These are phyloP conservation scores for Neopestalotiopsis rosae DNA, from an alignment of 2,329 filamentous ascomycete species.

Conservation along the genomic window DNA sequence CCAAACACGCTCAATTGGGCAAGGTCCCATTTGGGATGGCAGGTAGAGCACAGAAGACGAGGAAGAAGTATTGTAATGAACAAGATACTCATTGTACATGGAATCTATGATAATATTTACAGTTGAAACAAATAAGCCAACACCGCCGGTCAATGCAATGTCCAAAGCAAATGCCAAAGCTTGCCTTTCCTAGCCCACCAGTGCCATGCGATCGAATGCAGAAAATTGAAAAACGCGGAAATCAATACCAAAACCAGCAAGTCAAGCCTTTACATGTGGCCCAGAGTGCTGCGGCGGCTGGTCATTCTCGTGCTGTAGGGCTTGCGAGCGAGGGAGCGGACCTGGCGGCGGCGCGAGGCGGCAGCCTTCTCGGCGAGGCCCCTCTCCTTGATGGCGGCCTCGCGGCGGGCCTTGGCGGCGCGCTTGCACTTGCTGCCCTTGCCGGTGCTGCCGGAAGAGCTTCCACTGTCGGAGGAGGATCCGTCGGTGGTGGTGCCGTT, in stretches of 20 bases:
- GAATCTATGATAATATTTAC: conserved; percentile 2
- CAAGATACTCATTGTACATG: not conserved
- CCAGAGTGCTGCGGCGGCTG: not conserved
- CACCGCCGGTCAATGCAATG: not conserved
- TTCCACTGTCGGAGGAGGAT: not conserved
- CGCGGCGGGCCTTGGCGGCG: conserved; percentile 11
- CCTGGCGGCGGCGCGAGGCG: not conserved
- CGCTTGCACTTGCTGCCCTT: conserved; percentile 15
- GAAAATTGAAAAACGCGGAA: not conserved
- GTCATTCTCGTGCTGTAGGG: not conserved
- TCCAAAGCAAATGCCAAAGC: not conserved
- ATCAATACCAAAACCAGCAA: not conserved
- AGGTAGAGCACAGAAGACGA: no score
- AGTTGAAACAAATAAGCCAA: conserved; percentile 1
- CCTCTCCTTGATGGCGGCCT: not conserved
- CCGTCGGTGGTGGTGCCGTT: not conserved
- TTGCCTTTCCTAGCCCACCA: not conserved
- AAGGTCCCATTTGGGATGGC: no score
- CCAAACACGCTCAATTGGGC: no score
- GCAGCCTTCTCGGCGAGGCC: not conserved
- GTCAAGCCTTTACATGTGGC: conserved; percentile 3
- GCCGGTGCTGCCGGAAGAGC: not conserved
- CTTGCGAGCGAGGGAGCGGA: conserved; percentile 6
- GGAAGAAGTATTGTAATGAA: not conserved
- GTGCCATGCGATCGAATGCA: conserved; percentile 12